A percentile compares a stretch with the other conserved stretches of the same genome.
phyloP scores from a whole-genome alignment of 352 stramenopile species.

The Pythium sp. region DNA sequence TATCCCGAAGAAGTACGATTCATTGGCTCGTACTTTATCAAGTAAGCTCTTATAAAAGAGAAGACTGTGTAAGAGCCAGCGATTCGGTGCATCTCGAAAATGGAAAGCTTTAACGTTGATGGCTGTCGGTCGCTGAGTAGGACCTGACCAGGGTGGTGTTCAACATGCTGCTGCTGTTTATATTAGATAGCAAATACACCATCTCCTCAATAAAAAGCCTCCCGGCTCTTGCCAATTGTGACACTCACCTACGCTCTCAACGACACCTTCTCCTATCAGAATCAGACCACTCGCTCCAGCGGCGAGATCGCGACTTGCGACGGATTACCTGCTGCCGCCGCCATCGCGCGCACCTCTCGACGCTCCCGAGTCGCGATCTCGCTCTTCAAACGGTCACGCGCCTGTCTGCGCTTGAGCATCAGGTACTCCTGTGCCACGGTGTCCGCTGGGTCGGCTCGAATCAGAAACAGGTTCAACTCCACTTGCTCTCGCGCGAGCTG shows the following conservation, averaged over 20 bases:
- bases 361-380: neutral
- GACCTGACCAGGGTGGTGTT: too few species aligned
- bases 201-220: too few species aligned
- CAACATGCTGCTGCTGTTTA: too few species aligned
- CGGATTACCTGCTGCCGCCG: neutral
- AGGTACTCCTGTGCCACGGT: conserved; percentile 1
- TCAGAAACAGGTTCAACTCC: conserved; percentile 3
- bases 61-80: too few species aligned
- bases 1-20: too few species aligned
- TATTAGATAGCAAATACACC: too few species aligned
- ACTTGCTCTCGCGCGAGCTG: neutral
- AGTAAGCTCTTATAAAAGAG: too few species aligned
- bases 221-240: too few species aligned
- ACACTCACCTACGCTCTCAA: neutral
- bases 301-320: neutral
- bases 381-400: neutral
- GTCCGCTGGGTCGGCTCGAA: neutral
- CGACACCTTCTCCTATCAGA: neutral
- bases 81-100: too few species aligned
- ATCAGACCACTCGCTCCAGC: neutral
- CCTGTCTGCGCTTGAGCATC: neutral
- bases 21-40: too few species aligned
- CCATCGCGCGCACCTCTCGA: neutral
- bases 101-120: too few species aligned
- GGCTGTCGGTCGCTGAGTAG: too few species aligned